Base-by-base conservation (phyloP, 139 green algal genomes). In the Coelastrella sp. region DNA sequence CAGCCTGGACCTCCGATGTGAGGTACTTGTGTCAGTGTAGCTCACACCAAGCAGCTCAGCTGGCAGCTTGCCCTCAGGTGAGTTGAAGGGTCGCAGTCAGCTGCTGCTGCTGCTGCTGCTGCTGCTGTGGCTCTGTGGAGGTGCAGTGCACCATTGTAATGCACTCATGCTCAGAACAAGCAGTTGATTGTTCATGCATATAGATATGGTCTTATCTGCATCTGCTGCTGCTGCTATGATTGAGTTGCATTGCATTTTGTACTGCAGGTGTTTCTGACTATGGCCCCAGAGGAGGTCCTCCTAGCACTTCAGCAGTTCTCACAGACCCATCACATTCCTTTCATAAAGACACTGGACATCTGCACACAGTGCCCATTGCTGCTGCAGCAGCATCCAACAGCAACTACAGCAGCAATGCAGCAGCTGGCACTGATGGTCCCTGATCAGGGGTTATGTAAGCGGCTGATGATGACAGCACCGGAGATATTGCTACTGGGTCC, bases 11-110 rank as follows among this genome's bases (percentile, higher is more conserved):
- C 2, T 30, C 35, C 13, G 78, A 84, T 75, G 78, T 84, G 78
- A 64, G 43, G 2, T 60, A 84, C 11, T 4, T 84, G 27, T 41
- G 19, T 15, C 25, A 45, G 38, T 27, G 75, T 40, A 66, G 11
- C 6, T 2, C 19, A 2, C 0, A 2, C 9, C 78, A 84, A 35
- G 78, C 43, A 48, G 8, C 4, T 8, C 17, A 15, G 40, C 62
- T 84, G 78, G 62, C 11, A 40, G 5, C 15, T 34, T 84, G 78
- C 21, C 78, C 78, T 5, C 41, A 84, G 78, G 78, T 84, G 40
- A 48, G 34, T 3, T 9, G n/a, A n/a, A n/a, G n/a, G n/a, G n/a
- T n/a, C n/a, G n/a, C n/a, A n/a, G n/a, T n/a, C n/a, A n/a, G n/a
- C n/a, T n/a, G n/a, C n/a, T n/a, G n/a, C n/a, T n/a, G n/a, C n/a